A percentile compares a stretch with the other conserved stretches of the same genome.
Evolutionary conservation across 345 rosid genomes (phyloP).

Genomic region (Zanthoxylum bungeanum): DNA sequence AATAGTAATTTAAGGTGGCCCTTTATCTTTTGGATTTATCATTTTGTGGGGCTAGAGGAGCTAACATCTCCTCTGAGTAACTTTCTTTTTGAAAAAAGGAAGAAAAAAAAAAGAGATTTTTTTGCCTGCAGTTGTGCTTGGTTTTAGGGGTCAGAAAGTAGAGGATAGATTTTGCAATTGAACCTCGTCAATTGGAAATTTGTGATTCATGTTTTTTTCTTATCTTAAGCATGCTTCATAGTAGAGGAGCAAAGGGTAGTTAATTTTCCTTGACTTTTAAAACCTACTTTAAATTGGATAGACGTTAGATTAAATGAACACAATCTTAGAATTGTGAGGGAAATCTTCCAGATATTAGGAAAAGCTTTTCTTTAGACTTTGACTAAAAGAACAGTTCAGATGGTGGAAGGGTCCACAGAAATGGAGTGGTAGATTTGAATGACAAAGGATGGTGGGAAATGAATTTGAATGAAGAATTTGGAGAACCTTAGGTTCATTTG

Average conservation of each 20-base stretch:
- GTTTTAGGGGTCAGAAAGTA: too few relatives aligned
- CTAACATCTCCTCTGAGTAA: neutral
- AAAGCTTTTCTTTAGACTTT: neutral
- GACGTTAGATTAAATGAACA: neutral
- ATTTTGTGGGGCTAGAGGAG: neutral
- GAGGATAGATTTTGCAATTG: too few relatives aligned
- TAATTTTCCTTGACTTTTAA: neutral
- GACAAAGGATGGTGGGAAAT: conserved; percentile 7
- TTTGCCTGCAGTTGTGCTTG: too few relatives aligned
- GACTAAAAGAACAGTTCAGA: conserved; percentile 4
- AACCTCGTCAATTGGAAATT: too few relatives aligned
- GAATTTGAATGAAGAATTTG: neutral
- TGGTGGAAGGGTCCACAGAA: conserved; percentile 11
- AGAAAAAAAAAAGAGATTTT: too few relatives aligned
- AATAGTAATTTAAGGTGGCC: neutral
- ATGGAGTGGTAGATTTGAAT: neutral
- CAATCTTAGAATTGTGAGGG: too few relatives aligned
- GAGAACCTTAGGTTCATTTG: conserved; percentile 1
- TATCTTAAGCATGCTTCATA: too few relatives aligned
- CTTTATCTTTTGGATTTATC: neutral
- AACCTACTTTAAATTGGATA: neutral
- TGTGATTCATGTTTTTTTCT: too few relatives aligned
- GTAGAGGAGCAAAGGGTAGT: too few relatives aligned
- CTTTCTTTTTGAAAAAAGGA: too few relatives aligned
- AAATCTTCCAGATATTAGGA: neutral